Base-by-base conservation (phyloP, 306 rosid genomes). In the Acacia acuminata region DNA sequence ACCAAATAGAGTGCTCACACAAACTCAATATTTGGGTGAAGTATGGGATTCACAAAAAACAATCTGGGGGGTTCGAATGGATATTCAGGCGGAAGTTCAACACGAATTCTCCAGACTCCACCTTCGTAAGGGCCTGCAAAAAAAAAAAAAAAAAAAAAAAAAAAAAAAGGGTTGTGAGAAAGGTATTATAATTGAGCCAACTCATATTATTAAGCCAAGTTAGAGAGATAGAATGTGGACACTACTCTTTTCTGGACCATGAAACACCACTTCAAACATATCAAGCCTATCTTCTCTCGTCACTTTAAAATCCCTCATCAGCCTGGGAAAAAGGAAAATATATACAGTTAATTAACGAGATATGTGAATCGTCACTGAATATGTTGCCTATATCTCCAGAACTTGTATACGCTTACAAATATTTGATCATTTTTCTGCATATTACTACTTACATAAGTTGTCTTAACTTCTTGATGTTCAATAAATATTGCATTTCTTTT, bases 1-100 rank as follows among this genome's bases (percentile, higher is more conserved):
- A 17, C 0, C 20, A 51, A 17, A 5, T 61, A 3, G 34, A 10
- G 69, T 84, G 85, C 99, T 92, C 83, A 96, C 97, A 88, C 42
- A 38, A 38, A 73, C 82, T 96, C 96, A 72, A 94, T 97, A 83
- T 96, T 96, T 10, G 99, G 99, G 86, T 96, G 99, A 94, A 53
- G 88, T 8, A 55, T 90, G 75, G 85, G 85, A 90, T 91, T 88
- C 85, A 87, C 84, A 79, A 91, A 91, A 40, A 87, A 87, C 44
- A 91, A 84, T 40, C 88, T 88, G 88, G 91, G 51, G 93, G 96
- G 85, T 82, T 86, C 84, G 78, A 88, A 90, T 22, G 96, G 96
- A 78, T 88, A 90, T 14, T 92, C 93, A 16, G 87, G 92, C 1
- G 91, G 92, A 82, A 91, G 86, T 80, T 90, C 89, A 5, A 90